A percentile compares a stretch with the other conserved stretches of the same genome.
Evolutionary conservation across 169 alveolate genomes (phyloP).

Genomic region (Cryptosporidium tyzzeri): DNA sequence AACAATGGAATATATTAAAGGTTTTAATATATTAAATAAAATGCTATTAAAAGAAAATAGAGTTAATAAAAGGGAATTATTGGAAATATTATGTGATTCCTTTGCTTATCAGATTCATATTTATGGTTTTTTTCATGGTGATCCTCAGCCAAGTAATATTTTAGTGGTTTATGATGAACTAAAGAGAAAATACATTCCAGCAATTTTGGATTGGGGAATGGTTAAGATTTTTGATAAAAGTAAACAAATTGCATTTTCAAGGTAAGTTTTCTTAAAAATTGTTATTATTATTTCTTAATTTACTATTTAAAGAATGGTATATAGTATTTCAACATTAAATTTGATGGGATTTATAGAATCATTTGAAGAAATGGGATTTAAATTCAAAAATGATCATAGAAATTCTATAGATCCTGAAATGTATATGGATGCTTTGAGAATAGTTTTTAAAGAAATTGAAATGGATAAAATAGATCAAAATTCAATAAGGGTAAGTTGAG

Average conservation of each 20-base stretch:
- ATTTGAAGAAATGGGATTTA: slow-evolving; percentile 88
- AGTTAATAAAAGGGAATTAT: slow-evolving; percentile 76
- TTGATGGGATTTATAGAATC: slow-evolving; percentile 87
- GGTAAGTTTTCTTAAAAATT: slow-evolving; percentile 72
- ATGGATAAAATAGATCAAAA: slow-evolving; percentile 64
- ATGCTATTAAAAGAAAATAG: slow-evolving; percentile 70
- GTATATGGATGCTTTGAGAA: slow-evolving; percentile 85
- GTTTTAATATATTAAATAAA: slow-evolving; percentile 89
- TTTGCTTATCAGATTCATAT: slow-evolving; percentile 84
- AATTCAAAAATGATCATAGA: slow-evolving; percentile 80
- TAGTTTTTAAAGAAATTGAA: slow-evolving; percentile 79
- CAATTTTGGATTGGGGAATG: slow-evolving; percentile 88
- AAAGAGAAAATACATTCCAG: slow-evolving; percentile 80
- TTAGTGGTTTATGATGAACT: slow-evolving; percentile 80
- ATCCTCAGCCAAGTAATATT: slow-evolving; percentile 93
- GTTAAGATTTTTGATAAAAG: slow-evolving; percentile 82
- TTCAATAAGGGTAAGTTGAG: slow-evolving; percentile 52
- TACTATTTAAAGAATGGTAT: slow-evolving; percentile 75
- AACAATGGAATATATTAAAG: slow-evolving; percentile 90
- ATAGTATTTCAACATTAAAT: slow-evolving; percentile 84
- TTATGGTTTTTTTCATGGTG: slow-evolving; percentile 91
- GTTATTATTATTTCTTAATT: not conserved
- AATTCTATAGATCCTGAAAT: slow-evolving; percentile 85
- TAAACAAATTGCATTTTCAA: slow-evolving; percentile 84
- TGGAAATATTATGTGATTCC: slow-evolving; percentile 80